These are phyloP conservation scores for Cyclospora cayetanensis DNA, from an alignment of 169 alveolate genomes.

Conservation along the genomic window DNA sequence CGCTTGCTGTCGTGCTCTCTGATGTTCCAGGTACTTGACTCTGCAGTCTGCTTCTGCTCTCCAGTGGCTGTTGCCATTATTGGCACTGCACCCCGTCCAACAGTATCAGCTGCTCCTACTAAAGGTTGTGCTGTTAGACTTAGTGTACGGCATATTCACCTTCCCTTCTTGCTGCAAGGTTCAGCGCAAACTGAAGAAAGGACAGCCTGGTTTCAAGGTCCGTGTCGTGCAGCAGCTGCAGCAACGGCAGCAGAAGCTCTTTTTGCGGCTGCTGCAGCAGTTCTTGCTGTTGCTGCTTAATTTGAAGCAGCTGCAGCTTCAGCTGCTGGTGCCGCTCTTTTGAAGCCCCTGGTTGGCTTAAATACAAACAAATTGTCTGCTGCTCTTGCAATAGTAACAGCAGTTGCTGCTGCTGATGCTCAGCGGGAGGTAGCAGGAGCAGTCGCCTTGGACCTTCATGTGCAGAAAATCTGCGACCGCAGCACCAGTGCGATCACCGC, in stretches of 20 bases:
- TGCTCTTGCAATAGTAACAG: constrained; percentile 42
- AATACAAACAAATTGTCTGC: neutral
- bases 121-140: no score
- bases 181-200: neutral
- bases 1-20: neutral
- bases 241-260: constrained; percentile 24
- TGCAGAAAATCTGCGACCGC: constrained; percentile 2
- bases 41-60: neutral
- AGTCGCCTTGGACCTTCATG: constrained; percentile 18
- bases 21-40: neutral
- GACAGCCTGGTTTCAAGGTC: neutral
- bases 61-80: neutral
- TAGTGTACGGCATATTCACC: neutral
- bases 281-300: neutral
- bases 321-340: constrained; percentile 50
- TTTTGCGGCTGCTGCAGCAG: neutral
- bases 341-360: neutral
- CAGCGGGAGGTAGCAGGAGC: neutral
- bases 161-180: neutral
- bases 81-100: neutral
- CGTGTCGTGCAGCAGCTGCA: neutral
- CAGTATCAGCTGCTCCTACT: neutral
- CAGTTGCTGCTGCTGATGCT: constrained; percentile 36
- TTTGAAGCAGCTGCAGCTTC: neutral
- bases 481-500: no score